These are phyloP conservation scores for Carex parvula DNA, from an alignment of 176 grass and related monocot genomes.

Conservation along the genomic window DNA sequence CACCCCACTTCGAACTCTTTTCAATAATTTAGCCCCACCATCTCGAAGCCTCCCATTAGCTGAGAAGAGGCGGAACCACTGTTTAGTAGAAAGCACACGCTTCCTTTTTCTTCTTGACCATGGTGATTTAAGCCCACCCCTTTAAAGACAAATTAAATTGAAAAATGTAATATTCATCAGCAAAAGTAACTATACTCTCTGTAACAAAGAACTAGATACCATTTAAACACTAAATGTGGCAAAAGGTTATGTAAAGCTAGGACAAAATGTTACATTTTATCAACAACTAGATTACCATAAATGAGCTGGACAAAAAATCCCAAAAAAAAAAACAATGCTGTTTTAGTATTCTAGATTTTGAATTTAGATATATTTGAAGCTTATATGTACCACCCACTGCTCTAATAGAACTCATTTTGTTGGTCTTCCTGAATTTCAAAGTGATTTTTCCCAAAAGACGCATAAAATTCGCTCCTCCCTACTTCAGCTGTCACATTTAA, in stretches of 20 bases:
- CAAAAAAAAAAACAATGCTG: background rate
- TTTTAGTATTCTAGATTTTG: background rate
- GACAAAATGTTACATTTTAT: background rate
- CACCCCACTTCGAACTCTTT: constrained; percentile 96
- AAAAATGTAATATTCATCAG: constrained; percentile 3
- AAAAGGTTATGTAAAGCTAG: background rate
- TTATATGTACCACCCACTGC: background rate
- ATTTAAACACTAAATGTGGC: background rate
- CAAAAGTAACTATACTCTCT: constrained; percentile 4
- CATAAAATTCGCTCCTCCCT: background rate
- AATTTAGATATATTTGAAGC: background rate
- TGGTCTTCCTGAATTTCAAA: background rate
- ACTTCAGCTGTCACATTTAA: background rate
- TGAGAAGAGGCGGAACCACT: constrained; percentile 66
- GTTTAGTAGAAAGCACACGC: constrained; percentile 54
- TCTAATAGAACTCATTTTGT: background rate
- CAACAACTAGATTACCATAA: background rate
- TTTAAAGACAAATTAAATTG: constrained; percentile 29
- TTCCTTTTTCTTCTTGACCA: constrained; percentile 97
- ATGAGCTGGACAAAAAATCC: background rate
- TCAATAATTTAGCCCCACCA: constrained; percentile 86
- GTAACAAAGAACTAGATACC: background rate
- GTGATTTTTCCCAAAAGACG: background rate
- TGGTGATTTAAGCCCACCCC: constrained; percentile 93
- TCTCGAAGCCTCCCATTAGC: constrained; percentile 73